Percentiles rank a stretch among this genome's conserved stretches.
Conservation (phyloP, 2,329 filamentous ascomycete species). For the Fusarium vanettenii region DNA sequence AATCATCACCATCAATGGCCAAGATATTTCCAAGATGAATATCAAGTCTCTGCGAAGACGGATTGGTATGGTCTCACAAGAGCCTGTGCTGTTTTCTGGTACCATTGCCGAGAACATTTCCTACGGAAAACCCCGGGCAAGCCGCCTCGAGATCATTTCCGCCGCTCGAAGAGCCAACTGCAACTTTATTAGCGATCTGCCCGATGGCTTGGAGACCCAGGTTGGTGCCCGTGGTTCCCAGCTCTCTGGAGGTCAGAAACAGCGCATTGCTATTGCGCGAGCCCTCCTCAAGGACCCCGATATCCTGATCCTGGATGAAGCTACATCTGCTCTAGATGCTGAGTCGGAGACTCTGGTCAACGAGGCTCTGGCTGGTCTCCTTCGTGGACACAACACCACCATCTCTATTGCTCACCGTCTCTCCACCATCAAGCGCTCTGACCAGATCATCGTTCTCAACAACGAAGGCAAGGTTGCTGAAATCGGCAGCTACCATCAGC, state of each 20-base stretch:
- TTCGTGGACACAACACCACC: conserved; percentile 91
- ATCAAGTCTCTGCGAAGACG: conserved; percentile 91
- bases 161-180: conserved; percentile 95
- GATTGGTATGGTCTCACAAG: conserved; percentile 95
- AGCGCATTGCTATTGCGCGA: conserved; percentile 95
- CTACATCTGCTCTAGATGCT: conserved; percentile 94
- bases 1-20: conserved; percentile 83
- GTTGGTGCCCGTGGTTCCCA: conserved; percentile 94
- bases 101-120: conserved; percentile 90
- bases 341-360: conserved; percentile 98
- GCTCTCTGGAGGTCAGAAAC: conserved; percentile 95
- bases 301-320: conserved; percentile 96
- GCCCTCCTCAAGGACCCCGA: conserved; percentile 96
- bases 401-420: conserved; percentile 97
- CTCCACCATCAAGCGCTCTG: conserved; percentile 95
- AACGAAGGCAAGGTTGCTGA: conserved; percentile 91
- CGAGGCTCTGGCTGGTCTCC: conserved; percentile 82
- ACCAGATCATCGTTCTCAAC: conserved; percentile 92
- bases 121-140: conserved; percentile 86
- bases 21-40: conserved; percentile 87
- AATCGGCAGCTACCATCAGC: conserved; percentile 82
- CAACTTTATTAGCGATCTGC: conserved; percentile 95
- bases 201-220: conserved; percentile 92
- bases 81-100: conserved; percentile 91
- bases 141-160: conserved; percentile 81